phyloP scores from a whole-genome alignment of 257 asterid genomes.

The Plantago major region DNA sequence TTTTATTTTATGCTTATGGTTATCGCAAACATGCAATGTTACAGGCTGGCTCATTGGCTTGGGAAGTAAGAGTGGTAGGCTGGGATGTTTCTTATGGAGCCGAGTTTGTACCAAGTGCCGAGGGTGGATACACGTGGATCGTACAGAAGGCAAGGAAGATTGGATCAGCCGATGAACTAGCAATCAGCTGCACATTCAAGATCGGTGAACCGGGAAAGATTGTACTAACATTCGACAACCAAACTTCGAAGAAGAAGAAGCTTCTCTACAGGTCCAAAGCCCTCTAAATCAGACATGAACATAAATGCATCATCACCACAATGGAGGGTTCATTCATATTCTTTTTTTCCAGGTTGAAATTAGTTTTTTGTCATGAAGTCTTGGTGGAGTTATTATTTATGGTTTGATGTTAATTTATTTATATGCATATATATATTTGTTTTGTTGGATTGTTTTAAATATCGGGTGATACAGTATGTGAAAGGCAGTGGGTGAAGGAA shows the following conservation, averaged over 20 bases:
- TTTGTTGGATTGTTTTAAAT: conserved; percentile 18
- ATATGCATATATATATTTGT: conserved; percentile 20
- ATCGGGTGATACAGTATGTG: conserved; percentile 22
- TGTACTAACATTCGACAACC: conserved; percentile 57
- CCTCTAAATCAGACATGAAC: conserved; percentile 29
- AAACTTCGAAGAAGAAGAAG: conserved; percentile 66
- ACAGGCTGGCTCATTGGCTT: conserved; percentile 47
- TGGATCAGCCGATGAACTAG: conserved; percentile 45
- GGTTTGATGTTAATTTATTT: conserved; percentile 35
- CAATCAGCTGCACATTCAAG: conserved; percentile 40
- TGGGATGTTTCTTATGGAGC: conserved; percentile 67
- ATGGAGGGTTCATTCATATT: conserved; percentile 23
- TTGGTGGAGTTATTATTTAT: conserved; percentile 29
- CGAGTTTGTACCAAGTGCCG: conserved; percentile 55
- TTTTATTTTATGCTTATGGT: background rate
- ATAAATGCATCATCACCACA: conserved; percentile 3
- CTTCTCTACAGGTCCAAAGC: conserved; percentile 53
- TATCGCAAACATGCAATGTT: conserved; percentile 5
- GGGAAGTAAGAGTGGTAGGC: conserved; percentile 63
- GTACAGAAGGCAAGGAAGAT: conserved; percentile 61
- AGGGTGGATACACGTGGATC: conserved; percentile 67
- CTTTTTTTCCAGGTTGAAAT: conserved; percentile 25
- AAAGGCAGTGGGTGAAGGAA: background rate
- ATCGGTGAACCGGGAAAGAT: conserved; percentile 50
- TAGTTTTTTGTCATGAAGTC: conserved; percentile 26